Percentiles rank a stretch among this genome's conserved stretches.
phyloP scores from a whole-genome alignment of 1,284 basidiomycete genomes.

The Phaffia rhodozyma region DNA sequence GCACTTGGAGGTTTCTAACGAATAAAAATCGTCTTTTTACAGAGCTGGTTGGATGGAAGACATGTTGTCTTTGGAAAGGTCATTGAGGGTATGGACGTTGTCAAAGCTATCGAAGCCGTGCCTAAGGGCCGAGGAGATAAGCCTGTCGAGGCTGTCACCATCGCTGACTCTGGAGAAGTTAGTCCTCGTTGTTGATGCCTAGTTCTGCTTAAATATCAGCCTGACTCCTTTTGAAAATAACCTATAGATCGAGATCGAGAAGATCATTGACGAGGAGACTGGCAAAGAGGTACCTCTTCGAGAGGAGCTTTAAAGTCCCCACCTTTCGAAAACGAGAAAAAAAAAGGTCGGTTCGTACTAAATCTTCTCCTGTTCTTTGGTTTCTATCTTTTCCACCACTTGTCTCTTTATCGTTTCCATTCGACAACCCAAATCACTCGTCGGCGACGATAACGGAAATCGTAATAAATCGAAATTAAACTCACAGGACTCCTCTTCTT shows the following conservation, averaged over 20 bases:
- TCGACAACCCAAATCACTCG: neutral
- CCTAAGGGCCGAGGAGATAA: constrained; percentile 55
- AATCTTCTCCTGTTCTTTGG: neutral
- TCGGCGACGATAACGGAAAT: no score
- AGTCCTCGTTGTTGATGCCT: neutral
- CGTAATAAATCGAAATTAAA: no score
- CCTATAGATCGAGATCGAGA: constrained; percentile 51
- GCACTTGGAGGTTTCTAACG: neutral
- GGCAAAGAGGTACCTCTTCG: constrained; percentile 81
- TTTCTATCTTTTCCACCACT: neutral
- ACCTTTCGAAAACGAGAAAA: neutral
- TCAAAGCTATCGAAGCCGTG: constrained; percentile 61
- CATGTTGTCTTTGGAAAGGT: constrained; percentile 79
- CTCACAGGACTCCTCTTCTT: no score
- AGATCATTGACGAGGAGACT: constrained; percentile 44
- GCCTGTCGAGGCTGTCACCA: constrained; percentile 50
- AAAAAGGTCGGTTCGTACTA: neutral
- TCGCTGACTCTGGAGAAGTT: constrained; percentile 73
- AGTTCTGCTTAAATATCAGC: no score
- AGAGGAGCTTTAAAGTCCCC: constrained; percentile 65
- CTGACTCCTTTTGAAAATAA: neutral
- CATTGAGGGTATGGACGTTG: constrained; percentile 76
- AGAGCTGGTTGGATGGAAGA: constrained; percentile 52
- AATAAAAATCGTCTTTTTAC: constrained; percentile 59
- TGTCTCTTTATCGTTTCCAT: neutral